A percentile compares a stretch with the other conserved stretches of the same genome.
Conservation (phyloP, 768 basidiomycete species). For the Cystoderma amianthinum region DNA sequence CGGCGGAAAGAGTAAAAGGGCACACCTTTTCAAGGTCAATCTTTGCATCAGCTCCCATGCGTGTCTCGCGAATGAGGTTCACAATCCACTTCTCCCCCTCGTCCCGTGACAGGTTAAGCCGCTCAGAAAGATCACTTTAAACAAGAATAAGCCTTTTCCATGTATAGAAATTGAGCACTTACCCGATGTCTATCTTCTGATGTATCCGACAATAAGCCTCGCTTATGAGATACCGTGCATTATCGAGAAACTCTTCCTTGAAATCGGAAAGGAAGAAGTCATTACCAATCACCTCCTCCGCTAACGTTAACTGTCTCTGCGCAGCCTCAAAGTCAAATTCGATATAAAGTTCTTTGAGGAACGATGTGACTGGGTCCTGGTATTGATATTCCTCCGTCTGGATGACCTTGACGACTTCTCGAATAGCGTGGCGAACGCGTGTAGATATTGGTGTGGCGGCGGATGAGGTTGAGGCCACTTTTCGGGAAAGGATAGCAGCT, state of each 20-base stretch:
- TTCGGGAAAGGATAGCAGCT: slow-evolving; percentile 88
- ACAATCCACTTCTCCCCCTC: slow-evolving; percentile 99
- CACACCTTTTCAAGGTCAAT: slow-evolving; percentile 92
- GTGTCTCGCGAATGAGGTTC: slow-evolving; percentile 95
- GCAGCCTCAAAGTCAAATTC: slow-evolving; percentile 97
- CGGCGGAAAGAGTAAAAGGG: slow-evolving; percentile 1
- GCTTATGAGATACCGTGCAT: slow-evolving; percentile 91
- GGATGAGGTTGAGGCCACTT: too few species aligned
- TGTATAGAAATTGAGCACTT: slow-evolving; percentile 11
- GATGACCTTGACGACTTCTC: slow-evolving; percentile 89
- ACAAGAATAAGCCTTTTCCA: background rate
- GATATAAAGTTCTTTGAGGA: slow-evolving; percentile 89
- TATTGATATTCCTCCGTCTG: slow-evolving; percentile 97
- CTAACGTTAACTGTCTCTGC: slow-evolving; percentile 70
- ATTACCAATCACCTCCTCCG: slow-evolving; percentile 77
- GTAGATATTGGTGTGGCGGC: slow-evolving; percentile 48
- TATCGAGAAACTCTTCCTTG: slow-evolving; percentile 92
- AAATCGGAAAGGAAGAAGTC: slow-evolving; percentile 94
- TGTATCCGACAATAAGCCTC: slow-evolving; percentile 99
- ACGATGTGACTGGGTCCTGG: slow-evolving; percentile 86
- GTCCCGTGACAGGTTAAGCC: slow-evolving; percentile 87
- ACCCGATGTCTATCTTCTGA: slow-evolving; percentile 86
- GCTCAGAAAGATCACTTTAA: slow-evolving; percentile 80
- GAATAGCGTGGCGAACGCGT: slow-evolving; percentile 81
- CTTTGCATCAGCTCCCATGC: slow-evolving; percentile 95